Base-by-base conservation (phyloP, 2,329 filamentous ascomycete species). In the Fusarium ambrosium region DNA sequence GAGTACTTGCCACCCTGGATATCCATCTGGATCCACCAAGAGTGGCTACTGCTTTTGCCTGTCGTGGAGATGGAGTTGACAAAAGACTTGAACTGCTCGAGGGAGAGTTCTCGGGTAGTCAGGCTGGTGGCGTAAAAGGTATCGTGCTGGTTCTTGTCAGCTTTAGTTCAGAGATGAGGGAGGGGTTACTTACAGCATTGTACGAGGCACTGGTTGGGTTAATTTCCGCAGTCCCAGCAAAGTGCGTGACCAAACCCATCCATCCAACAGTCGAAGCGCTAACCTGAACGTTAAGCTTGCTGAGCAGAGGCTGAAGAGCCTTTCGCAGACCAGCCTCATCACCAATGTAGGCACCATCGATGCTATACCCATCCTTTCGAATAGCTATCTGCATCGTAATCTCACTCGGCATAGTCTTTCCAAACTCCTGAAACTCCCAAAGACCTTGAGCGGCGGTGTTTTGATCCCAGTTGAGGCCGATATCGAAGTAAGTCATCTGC, bases 1-100 rank as follows among this genome's bases (percentile, higher is more conserved):
- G 84, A 84, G 75, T 84, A 81, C 34, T 75, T 68, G 36, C 81
- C 82, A 8, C 81, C 82, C 14, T 79, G 76, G n/a, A 82, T 70
- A 67, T 82, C 80, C 74, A 82, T 79, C n/a, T 77, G 75, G 6
- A 80, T 63, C 72, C 74, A 78, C 78, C 78, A 77, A 0, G 71
- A 77, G 67, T 76, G 73, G 43, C 73, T 76, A 58, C 53, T 75
- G 62, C 55, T 71, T 1, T 56, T n/a, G 7, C 72, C 77, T 0
- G 72, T 74, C 16, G 72, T 78, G 24, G 71, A 74, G 20, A 73
- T 29, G 61, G 77, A 80, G 66, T 78, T 34, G 20, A 79, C 76
- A 9, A 82, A 80, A 0, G 76, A 72, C 16, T 74, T 68, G 69
- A 81, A 76, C 32, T 80, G 74, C 0, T 16, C 65, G 0, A 73